Evolutionary conservation across 2,329 filamentous ascomycete species (phyloP).

Genomic region (Trichoderma hamatum): DNA sequence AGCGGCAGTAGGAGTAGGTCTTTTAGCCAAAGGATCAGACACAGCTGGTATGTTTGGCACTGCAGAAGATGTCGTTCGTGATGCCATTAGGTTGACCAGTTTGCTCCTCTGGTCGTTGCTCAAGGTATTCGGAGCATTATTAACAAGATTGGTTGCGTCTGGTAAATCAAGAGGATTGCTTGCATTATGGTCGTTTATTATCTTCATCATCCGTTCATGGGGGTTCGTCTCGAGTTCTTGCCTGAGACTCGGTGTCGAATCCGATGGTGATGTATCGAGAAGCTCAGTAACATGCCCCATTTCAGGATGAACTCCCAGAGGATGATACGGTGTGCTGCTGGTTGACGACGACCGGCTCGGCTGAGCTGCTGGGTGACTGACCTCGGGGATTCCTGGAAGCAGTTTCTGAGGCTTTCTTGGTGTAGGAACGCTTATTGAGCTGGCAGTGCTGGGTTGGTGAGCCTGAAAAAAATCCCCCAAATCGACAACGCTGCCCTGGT

Average conservation of each 20-base stretch:
- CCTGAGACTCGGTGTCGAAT: slow-evolving; percentile 55
- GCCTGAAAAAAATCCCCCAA: slow-evolving; percentile 61
- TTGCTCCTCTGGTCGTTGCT: slow-evolving; percentile 60
- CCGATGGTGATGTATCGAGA: slow-evolving; percentile 54
- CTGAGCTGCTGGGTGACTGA: slow-evolving; percentile 35
- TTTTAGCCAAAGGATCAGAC: slow-evolving; percentile 28
- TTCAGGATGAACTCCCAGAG: slow-evolving; percentile 42
- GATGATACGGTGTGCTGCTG: slow-evolving; percentile 36
- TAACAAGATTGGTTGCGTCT: slow-evolving; percentile 54
- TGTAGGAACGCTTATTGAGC: slow-evolving; percentile 44
- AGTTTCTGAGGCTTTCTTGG: slow-evolving; percentile 58
- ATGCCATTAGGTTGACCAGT: slow-evolving; percentile 64
- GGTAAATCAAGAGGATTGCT: slow-evolving; percentile 57
- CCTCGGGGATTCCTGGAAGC: slow-evolving; percentile 56
- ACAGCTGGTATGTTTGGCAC: slow-evolving; percentile 33
- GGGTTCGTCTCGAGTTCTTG: slow-evolving; percentile 61
- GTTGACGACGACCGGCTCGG: slow-evolving; percentile 37
- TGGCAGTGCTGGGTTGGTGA: slow-evolving; percentile 43
- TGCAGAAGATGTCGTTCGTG: slow-evolving; percentile 40
- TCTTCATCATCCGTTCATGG: slow-evolving; percentile 65
- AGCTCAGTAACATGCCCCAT: slow-evolving; percentile 64
- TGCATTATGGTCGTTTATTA: slow-evolving; percentile 67
- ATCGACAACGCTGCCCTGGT: slow-evolving; percentile 62
- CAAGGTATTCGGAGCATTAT: slow-evolving; percentile 57
- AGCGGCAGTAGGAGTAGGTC: slow-evolving; percentile 30